Conservation (phyloP, 225 moss, liverwort and hornwort species). For the Lunularia cruciata region DNA sequence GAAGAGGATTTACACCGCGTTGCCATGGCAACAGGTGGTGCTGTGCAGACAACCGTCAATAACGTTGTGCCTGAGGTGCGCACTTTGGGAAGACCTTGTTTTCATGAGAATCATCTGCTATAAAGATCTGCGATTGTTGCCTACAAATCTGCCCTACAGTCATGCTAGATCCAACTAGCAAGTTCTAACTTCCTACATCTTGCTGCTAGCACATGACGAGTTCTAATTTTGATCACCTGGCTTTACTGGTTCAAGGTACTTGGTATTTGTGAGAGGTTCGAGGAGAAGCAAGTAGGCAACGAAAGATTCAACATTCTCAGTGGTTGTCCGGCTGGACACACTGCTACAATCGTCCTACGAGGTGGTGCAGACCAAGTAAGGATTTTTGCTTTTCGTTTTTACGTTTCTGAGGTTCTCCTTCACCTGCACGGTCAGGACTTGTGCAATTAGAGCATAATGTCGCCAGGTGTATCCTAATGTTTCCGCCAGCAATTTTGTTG, state of each 20-base stretch:
- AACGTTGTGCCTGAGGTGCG: conserved; percentile 87
- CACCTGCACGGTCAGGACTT: neutral
- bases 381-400: neutral
- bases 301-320: conserved; percentile 98
- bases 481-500: no score
- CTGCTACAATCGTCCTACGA: conserved; percentile 90
- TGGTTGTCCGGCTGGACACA: conserved; percentile 90
- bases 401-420: neutral
- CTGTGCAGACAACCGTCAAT: conserved; percentile 95
- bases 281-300: conserved; percentile 94
- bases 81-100: neutral
- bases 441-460: no score
- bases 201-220: neutral
- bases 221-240: neutral
- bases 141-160: neutral
- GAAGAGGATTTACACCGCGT: conserved; percentile 92
- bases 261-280: conserved; percentile 75
- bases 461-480: no score
- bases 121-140: neutral
- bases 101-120: no score
- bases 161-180: neutral
- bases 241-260: conserved; percentile 56
- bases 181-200: neutral
- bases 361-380: conserved; percentile 97
- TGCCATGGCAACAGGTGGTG: conserved; percentile 76